phyloP scores from a whole-genome alignment of 805 yeast genomes.

The Suhomyces faveliae region DNA sequence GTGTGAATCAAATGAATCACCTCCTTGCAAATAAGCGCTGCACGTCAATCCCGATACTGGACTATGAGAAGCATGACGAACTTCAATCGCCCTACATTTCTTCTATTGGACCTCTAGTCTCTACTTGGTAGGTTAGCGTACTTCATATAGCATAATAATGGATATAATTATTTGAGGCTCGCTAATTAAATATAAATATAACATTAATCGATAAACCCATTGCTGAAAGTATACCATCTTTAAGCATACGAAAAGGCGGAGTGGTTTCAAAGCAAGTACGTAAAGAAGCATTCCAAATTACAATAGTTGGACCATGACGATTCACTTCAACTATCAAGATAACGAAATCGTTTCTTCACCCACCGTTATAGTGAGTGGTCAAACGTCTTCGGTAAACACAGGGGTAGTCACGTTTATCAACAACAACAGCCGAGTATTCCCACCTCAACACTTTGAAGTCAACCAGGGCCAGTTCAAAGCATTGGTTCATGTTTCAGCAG shows the following conservation, averaged over 20 bases:
- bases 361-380: slow-evolving; percentile 36
- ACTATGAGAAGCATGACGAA: no score
- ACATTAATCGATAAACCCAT: background rate
- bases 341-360: slow-evolving; percentile 43
- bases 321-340: slow-evolving; percentile 31
- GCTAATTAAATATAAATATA: background rate
- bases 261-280: background rate
- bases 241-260: background rate
- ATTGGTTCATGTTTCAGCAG: slow-evolving; percentile 65
- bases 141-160: background rate
- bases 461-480: slow-evolving; percentile 73
- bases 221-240: background rate
- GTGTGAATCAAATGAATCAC: background rate
- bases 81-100: background rate
- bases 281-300: background rate
- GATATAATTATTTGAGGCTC: background rate
- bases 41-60: no score
- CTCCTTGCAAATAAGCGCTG: background rate
- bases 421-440: slow-evolving; percentile 46
- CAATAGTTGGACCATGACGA: slow-evolving; percentile 10
- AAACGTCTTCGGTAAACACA: slow-evolving; percentile 13
- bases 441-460: slow-evolving; percentile 71
- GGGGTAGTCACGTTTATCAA: slow-evolving; percentile 36
- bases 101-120: background rate
- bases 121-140: background rate